A percentile compares a stretch with the other conserved stretches of the same genome.
These are phyloP conservation scores for Tilletia caries DNA, from an alignment of 1,284 basidiomycete genomes.

Conservation along the genomic window DNA sequence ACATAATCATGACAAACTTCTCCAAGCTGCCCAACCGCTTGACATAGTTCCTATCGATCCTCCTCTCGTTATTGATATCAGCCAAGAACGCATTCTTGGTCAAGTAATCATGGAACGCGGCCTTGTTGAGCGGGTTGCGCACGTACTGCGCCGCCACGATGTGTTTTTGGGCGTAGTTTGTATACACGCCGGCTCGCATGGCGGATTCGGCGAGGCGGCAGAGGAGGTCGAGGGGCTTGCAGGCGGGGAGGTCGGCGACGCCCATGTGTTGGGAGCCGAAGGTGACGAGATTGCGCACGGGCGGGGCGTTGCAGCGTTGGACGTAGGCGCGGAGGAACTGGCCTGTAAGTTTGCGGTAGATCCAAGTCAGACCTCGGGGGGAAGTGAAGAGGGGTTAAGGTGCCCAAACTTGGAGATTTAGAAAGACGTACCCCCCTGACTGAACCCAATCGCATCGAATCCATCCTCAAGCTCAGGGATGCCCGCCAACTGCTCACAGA, in stretches of 20 bases:
- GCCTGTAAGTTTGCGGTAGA: too few relatives aligned
- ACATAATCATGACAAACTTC: constrained; percentile 53
- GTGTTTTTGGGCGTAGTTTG: constrained; percentile 53
- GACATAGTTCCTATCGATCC: constrained; percentile 43
- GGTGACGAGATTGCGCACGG: constrained; percentile 68
- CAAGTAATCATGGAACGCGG: constrained; percentile 70
- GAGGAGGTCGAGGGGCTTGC: constrained; percentile 63
- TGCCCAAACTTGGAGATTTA: too few relatives aligned
- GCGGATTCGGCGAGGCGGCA: constrained; percentile 65
- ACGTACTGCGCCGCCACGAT: constrained; percentile 64
- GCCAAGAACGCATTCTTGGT: constrained; percentile 61
- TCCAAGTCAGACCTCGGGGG: too few relatives aligned
- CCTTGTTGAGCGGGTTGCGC: constrained; percentile 62
- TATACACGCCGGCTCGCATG: constrained; percentile 73
- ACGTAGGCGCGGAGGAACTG: constrained; percentile 88
- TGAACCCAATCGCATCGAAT: constrained; percentile 50
- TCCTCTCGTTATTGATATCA: constrained; percentile 54
- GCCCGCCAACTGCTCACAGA: constrained; percentile 66
- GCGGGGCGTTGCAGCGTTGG: constrained; percentile 68
- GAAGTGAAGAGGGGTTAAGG: too few relatives aligned
- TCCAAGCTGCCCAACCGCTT: constrained; percentile 41
- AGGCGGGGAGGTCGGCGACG: constrained; percentile 56
- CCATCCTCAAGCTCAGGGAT: constrained; percentile 70
- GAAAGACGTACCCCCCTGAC: constrained; percentile 59
- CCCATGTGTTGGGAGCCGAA: constrained; percentile 55